A percentile compares a stretch with the other conserved stretches of the same genome.
These are phyloP conservation scores for Castanospermum australe DNA, from an alignment of 306 rosid genomes.

Conservation along the genomic window DNA sequence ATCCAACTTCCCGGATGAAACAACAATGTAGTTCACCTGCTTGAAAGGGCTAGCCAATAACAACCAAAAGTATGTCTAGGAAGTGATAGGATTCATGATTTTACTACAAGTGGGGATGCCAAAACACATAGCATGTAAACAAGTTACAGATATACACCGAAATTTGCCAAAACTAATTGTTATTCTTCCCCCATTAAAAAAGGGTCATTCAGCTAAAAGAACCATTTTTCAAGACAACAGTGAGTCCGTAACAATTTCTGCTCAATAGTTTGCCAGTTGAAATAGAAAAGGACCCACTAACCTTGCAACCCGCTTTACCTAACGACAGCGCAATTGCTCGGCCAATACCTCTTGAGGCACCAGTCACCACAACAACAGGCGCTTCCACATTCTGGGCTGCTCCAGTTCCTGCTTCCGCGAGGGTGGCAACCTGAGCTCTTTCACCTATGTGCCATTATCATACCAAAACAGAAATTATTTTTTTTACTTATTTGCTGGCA, in stretches of 20 bases:
- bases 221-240: not conserved
- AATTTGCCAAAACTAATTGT: not conserved
- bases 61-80: not conserved
- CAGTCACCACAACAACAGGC: slow-evolving; percentile 76
- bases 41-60: not conserved
- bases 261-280: not conserved
- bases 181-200: not conserved
- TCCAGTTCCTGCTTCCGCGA: slow-evolving; percentile 47
- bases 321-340: slow-evolving; percentile 70
- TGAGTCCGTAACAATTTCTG: not conserved
- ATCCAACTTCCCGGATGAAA: not conserved
- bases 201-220: not conserved
- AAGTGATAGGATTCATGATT: not conserved
- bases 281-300: slow-evolving; percentile 17
- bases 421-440: slow-evolving; percentile 62
- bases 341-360: slow-evolving; percentile 91
- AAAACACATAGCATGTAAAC: not conserved
- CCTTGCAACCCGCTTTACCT: slow-evolving; percentile 89
- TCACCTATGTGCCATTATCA: slow-evolving; percentile 15
- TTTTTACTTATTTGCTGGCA: not conserved
- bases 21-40: not conserved
- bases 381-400: slow-evolving; percentile 46
- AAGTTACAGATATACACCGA: not conserved
- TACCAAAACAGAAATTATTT: too few species aligned
- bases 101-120: not conserved